phyloP scores from a whole-genome alignment of 2,329 filamentous ascomycete species.

The Fusarium proliferatum region DNA sequence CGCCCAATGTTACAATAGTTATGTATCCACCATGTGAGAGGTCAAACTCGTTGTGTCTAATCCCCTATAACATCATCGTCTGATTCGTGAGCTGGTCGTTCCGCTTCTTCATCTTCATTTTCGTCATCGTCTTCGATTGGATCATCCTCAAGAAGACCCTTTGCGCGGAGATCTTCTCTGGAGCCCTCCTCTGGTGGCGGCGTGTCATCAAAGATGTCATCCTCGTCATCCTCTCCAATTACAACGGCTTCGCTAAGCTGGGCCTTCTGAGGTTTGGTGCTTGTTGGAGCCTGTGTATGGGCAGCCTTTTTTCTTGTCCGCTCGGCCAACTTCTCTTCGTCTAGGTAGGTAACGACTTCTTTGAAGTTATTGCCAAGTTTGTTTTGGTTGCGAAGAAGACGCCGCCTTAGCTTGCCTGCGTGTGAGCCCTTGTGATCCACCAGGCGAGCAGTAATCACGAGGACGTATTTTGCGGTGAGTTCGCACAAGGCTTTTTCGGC shows the following conservation, averaged over 20 bases:
- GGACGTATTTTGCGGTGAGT: conserved; percentile 84
- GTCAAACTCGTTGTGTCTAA: conserved; percentile 42
- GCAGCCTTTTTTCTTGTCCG: conserved; percentile 55
- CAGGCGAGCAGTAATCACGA: conserved; percentile 79
- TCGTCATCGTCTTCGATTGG: conserved; percentile 52
- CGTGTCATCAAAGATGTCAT: conserved; percentile 60
- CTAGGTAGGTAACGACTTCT: conserved; percentile 83
- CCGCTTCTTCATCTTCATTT: conserved; percentile 47
- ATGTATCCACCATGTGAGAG: conserved; percentile 20
- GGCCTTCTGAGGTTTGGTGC: conserved; percentile 49
- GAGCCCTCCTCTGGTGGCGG: conserved; percentile 68
- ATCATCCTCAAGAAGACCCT: conserved; percentile 67
- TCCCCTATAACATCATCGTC: conserved; percentile 61
- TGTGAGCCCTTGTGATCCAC: conserved; percentile 73
- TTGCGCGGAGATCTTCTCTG: conserved; percentile 65
- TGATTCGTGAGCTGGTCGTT: conserved; percentile 50
- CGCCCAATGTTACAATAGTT: conserved; percentile 23
- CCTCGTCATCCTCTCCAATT: conserved; percentile 52
- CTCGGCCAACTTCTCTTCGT: conserved; percentile 69
- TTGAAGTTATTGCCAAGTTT: conserved; percentile 87
- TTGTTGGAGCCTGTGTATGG: conserved; percentile 28
- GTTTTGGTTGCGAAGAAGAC: conserved; percentile 82
- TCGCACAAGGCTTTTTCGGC: conserved; percentile 89
- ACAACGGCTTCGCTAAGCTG: conserved; percentile 58
- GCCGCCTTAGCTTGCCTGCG: conserved; percentile 72